Evolutionary conservation across 2,329 filamentous ascomycete species (phyloP).

Genomic region (Pseudogymnoascus sp.): DNA sequence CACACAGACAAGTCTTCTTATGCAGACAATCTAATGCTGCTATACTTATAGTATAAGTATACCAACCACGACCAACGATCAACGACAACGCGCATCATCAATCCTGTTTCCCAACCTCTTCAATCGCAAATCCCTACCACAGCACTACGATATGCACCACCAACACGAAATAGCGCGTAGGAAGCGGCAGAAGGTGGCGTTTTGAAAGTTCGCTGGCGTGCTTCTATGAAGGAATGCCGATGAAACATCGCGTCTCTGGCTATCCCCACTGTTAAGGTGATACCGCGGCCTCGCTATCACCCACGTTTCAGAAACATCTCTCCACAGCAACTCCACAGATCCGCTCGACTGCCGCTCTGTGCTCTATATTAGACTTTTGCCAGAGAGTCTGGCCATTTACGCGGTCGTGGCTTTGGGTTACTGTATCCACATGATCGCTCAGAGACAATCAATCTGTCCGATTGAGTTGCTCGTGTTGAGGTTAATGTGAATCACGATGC

Average conservation of each 20-base stretch:
- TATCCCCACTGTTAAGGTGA: neutral
- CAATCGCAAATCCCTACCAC: neutral
- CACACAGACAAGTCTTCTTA: neutral
- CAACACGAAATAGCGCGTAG: neutral
- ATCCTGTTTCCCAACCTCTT: neutral
- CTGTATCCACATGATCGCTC: constrained; percentile 3
- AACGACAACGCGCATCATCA: neutral
- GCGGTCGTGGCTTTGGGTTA: neutral
- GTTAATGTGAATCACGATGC: neutral
- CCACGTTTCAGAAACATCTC: constrained; percentile 5
- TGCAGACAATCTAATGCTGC: neutral
- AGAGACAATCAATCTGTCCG: constrained; percentile 2
- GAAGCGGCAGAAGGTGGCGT: neutral
- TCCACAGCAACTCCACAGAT: neutral
- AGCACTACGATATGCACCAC: neutral
- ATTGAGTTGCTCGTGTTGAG: neutral
- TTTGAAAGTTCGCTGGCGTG: constrained; percentile 2
- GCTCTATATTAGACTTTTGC: neutral
- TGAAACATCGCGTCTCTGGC: neutral
- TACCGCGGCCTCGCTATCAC: neutral
- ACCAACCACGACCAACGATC: neutral
- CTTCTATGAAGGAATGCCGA: neutral
- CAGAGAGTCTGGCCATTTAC: neutral
- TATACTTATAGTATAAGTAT: neutral
- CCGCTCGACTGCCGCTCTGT: neutral